phyloP scores from a whole-genome alignment of 495 filamentous ascomycete species.

The Melanomma pulvis-pyrius region DNA sequence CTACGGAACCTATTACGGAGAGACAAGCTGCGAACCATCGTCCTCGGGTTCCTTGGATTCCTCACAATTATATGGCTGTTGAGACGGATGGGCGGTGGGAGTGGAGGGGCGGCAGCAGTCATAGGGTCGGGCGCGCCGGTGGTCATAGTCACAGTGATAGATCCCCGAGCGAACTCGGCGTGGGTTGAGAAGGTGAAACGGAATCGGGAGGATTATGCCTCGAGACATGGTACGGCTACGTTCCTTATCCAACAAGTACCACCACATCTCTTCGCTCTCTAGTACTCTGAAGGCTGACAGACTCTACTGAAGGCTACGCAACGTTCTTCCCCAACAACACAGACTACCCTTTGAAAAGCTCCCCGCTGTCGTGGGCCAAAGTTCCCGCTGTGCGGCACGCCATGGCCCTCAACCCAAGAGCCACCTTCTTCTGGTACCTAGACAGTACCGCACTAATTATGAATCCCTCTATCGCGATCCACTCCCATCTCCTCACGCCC shows the following conservation, averaged over 20 bases:
- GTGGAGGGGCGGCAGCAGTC: background rate
- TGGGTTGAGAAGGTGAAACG: slow-evolving; percentile 73
- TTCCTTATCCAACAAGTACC: background rate
- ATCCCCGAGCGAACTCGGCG: slow-evolving; percentile 60
- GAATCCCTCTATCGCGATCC: slow-evolving; percentile 73
- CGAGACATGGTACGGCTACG: slow-evolving; percentile 71
- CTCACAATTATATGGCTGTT: slow-evolving; percentile 64
- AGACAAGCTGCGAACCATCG: slow-evolving; percentile 66
- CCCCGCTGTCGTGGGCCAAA: slow-evolving; percentile 73
- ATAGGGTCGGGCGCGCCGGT: slow-evolving; percentile 70
- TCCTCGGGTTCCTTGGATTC: slow-evolving; percentile 58
- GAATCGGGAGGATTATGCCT: slow-evolving; percentile 85
- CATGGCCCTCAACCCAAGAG: slow-evolving; percentile 73
- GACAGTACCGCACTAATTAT: slow-evolving; percentile 85
- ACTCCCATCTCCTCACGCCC: slow-evolving; percentile 68
- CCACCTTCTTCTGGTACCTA: slow-evolving; percentile 81
- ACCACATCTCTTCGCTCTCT: background rate
- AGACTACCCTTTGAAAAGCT: slow-evolving; percentile 74
- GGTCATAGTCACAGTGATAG: slow-evolving; percentile 86
- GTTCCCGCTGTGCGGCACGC: slow-evolving; percentile 90
- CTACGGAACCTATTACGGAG: slow-evolving; percentile 56
- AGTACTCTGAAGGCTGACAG: background rate
- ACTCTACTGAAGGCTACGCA: slow-evolving; percentile 67
- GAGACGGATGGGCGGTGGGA: slow-evolving; percentile 34
- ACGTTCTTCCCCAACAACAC: slow-evolving; percentile 75